A percentile compares a stretch with the other conserved stretches of the same genome.
Conservation (phyloP, 2,329 filamentous ascomycete genomes). For the Trichoderma atroviride region DNA sequence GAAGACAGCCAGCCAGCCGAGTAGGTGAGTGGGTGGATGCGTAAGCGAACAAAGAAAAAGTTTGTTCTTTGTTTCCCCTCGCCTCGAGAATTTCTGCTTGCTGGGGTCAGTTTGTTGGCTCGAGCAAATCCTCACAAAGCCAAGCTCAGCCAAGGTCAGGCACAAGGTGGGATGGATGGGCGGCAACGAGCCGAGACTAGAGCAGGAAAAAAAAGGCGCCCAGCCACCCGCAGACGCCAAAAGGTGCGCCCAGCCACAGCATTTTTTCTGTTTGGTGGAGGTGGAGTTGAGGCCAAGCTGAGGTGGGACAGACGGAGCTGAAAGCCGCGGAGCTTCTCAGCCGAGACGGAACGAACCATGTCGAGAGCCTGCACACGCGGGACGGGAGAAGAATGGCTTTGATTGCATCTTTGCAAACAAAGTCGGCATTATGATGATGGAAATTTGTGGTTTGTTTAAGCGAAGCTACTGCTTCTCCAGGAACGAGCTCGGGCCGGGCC, state of each 20-base stretch:
- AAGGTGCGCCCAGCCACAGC: constrained; percentile 14
- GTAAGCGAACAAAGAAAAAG: neutral
- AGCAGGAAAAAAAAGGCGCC: constrained; percentile 4
- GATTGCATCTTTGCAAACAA: neutral
- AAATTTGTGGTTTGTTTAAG: neutral
- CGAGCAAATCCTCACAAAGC: constrained; percentile 1
- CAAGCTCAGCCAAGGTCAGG: constrained; percentile 8
- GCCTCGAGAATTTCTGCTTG: neutral
- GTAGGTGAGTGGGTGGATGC: neutral
- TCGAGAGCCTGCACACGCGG: neutral
- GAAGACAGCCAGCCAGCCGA: neutral
- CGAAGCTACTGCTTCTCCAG: neutral
- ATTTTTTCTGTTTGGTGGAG: neutral
- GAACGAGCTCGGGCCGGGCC: neutral
- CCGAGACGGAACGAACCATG: neutral
- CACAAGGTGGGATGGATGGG: constrained; percentile 25
- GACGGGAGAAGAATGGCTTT: neutral
- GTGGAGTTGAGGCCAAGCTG: neutral
- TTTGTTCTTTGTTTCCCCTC: neutral
- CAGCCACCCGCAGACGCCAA: neutral
- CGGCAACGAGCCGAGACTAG: constrained; percentile 24
- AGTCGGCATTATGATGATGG: neutral
- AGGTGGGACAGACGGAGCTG: neutral
- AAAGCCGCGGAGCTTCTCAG: neutral
- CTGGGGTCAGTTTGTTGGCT: neutral